Percentiles rank a stretch among this genome's conserved stretches.
Conservation (phyloP, 495 filamentous ascomycete genomes). For the Neurospora africana region DNA sequence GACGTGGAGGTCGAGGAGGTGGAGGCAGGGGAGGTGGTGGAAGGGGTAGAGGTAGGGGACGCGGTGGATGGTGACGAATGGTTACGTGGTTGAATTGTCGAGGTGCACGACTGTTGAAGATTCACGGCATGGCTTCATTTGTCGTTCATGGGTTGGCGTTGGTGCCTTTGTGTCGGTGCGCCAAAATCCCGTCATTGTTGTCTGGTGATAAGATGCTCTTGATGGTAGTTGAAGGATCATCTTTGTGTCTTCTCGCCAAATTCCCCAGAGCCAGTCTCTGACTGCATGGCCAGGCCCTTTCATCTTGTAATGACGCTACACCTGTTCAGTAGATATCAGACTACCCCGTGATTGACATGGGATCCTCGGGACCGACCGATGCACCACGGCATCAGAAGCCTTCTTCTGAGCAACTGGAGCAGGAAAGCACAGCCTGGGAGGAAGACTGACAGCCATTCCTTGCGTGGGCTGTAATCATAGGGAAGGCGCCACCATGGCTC, state of each 20-base stretch:
- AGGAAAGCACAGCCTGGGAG: background rate
- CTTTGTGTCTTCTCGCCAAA: background rate
- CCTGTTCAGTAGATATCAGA: too few relatives aligned
- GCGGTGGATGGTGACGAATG: background rate
- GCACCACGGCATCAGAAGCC: background rate
- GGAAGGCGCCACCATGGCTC: background rate
- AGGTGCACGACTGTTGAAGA: background rate
- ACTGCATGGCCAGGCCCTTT: background rate
- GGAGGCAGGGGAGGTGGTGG: slow-evolving; percentile 9
- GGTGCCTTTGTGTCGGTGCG: background rate
- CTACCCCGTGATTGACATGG: too few relatives aligned
- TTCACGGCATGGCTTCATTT: background rate
- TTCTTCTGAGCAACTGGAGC: background rate
- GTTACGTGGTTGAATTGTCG: background rate
- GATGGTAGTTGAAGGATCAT: background rate
- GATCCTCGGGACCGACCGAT: background rate
- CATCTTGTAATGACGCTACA: background rate
- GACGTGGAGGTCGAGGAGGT: slow-evolving; percentile 21
- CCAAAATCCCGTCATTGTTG: too few relatives aligned
- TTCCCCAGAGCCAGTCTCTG: background rate
- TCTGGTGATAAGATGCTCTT: background rate
- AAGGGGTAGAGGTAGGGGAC: slow-evolving; percentile 7
- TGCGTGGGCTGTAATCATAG: background rate
- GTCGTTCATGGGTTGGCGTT: background rate
- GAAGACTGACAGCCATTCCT: background rate